Conservation (phyloP, 179 eudicot species). For the Pouteria campechiana region DNA sequence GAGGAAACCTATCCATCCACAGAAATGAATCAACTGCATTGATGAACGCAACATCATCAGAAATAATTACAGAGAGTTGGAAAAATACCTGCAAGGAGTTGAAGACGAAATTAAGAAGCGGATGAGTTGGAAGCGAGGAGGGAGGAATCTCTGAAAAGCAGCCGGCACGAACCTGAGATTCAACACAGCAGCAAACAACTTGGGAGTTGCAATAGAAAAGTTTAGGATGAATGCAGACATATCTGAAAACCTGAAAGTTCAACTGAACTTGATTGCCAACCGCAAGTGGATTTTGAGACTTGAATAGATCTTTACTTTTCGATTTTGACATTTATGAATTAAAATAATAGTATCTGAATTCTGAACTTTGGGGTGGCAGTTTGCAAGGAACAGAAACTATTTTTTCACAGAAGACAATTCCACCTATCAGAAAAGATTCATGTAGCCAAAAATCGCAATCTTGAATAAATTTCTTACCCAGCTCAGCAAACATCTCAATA, state of each 20-base stretch:
- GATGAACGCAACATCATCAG: constrained; percentile 1
- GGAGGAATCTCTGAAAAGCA: constrained; percentile 74
- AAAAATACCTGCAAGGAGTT: constrained; percentile 67
- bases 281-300: too few species aligned
- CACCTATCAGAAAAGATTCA: too few species aligned
- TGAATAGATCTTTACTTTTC: too few species aligned
- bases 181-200: constrained; percentile 3
- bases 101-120: constrained; percentile 82
- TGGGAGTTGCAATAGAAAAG: too few species aligned
- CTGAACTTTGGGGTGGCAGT: too few species aligned
- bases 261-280: too few species aligned
- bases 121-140: constrained; percentile 69
- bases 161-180: constrained; percentile 83
- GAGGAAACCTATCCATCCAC: constrained; percentile 46
- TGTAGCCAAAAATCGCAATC: too few species aligned
- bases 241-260: too few species aligned
- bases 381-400: too few species aligned
- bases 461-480: constrained; percentile 52
- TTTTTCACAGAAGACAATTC: too few species aligned
- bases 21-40: constrained; percentile 6
- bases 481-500: constrained; percentile 85
- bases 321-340: too few species aligned
- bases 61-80: neutral
- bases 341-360: too few species aligned
- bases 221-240: constrained; percentile 3